Evolutionary conservation across 192 early-diverging fungal genomes (phyloP), one percentile per base, ranked within the genome.

Genomic region (Backusella tarrabulga): DNA sequence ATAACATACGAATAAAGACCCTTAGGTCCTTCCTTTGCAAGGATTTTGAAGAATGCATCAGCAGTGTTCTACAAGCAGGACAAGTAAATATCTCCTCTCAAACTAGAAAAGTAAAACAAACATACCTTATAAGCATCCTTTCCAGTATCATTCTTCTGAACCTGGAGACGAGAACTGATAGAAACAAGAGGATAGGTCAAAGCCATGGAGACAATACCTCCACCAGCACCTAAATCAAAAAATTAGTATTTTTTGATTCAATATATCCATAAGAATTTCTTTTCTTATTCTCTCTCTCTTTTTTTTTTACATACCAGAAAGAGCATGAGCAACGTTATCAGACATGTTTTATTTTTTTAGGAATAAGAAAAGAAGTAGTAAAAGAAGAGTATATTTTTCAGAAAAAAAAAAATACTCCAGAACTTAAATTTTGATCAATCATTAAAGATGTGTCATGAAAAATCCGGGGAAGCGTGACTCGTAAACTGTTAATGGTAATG

Each of bases 121-220:
- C 3, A 34, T 82, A 90, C 89, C 84, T 88, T 83, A 79, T 94
- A 94, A n/a, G 90, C 85, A 0, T 90, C 84, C 67, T 87, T 85
- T 77, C 83, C 86, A 41, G 78, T 71, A 68, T 70, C 67, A 76
- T 88, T 87, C 82, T 91, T 90, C 81, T 95, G 92, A 3, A 94
- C 94, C 72, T 95, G 94, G 19, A 94, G 88, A 70, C 93, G 90
- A 74, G 90, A 93, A 83, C 90, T 96, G 83, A 93, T 88, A 54
- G 90, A 92, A 66, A 90, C 91, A 79, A 92, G 83, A 76, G 97
- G 96, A 84, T 98, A 99, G 14, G 98, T 98, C 80, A 97, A 87
- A 21, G 91, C 90, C 97, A 98, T 98, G 73, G 93, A 91, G 85
- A 93, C 89, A 79, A 96, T 94, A 78, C 94, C 94, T 77, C 95